Conservation (phyloP, 148 eudicot genomes). For the Chenopodium formosanum region DNA sequence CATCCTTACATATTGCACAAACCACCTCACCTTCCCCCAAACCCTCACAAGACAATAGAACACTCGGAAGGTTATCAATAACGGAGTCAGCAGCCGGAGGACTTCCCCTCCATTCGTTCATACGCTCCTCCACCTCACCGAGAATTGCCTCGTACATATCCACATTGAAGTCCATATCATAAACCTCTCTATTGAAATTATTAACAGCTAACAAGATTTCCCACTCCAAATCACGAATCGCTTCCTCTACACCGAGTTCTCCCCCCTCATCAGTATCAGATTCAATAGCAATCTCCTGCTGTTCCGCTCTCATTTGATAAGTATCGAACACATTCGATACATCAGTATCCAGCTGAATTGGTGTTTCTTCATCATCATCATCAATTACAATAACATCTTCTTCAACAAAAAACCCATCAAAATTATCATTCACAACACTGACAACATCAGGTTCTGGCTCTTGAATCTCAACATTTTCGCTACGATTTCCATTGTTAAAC, state of each 20-base stretch:
- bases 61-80: conserved; percentile 57
- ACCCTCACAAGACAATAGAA: conserved; percentile 39
- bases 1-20: conserved; percentile 86
- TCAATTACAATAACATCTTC: conserved; percentile 6
- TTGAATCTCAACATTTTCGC: background rate
- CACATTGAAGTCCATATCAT: conserved; percentile 39
- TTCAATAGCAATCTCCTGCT: conserved; percentile 29
- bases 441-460: conserved; percentile 34
- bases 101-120: conserved; percentile 61
- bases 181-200: conserved; percentile 46
- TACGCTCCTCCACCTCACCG: conserved; percentile 59
- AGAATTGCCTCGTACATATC: conserved; percentile 42
- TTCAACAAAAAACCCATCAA: conserved; percentile 12
- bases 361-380: conserved; percentile 12
- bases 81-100: conserved; percentile 81
- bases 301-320: conserved; percentile 30
- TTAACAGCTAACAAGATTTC: conserved; percentile 68
- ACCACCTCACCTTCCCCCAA: conserved; percentile 39
- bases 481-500: conserved; percentile 34
- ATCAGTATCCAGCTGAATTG: conserved; percentile 22
- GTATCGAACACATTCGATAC: conserved; percentile 30
- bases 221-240: conserved; percentile 59
- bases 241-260: conserved; percentile 37
- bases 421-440: conserved; percentile 22
- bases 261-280: conserved; percentile 39